Evolutionary conservation across 2,329 filamentous ascomycete genomes (phyloP).

Genomic region (Penicillium sp.): DNA sequence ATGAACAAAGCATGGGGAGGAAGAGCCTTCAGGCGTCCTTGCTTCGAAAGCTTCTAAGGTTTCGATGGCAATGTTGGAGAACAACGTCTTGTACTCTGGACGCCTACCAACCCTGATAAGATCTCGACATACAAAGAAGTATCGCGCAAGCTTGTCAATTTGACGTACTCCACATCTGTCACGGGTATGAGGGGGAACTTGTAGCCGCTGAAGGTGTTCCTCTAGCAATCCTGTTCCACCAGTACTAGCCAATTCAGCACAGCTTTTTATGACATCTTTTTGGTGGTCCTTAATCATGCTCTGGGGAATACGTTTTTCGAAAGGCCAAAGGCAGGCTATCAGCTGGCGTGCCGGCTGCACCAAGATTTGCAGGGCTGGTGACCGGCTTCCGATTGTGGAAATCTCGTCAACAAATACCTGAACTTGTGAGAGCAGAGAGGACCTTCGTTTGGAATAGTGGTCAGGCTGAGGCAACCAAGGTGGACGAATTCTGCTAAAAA

Average conservation of each 20-base stretch:
- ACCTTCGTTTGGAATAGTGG: not conserved
- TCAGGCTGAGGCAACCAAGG: not conserved
- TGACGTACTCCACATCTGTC: not conserved
- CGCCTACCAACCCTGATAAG: not conserved
- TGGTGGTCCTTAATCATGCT: not conserved
- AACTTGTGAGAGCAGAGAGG: not conserved
- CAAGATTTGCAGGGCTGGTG: not conserved
- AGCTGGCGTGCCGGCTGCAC: not conserved
- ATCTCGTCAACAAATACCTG: not conserved
- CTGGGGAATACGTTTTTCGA: not conserved
- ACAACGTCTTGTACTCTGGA: not conserved
- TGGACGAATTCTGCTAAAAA: not conserved
- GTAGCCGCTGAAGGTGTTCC: not conserved
- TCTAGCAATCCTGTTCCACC: not conserved
- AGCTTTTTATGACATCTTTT: not conserved
- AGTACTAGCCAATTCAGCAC: not conserved
- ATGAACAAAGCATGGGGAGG: not conserved
- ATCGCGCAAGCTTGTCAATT: not conserved
- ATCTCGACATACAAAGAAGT: not conserved
- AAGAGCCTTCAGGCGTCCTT: not conserved
- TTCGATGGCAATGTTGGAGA: not conserved
- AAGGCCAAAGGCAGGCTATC: not conserved
- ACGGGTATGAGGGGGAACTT: not conserved
- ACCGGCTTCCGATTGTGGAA: not conserved
- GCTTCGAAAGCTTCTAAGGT: not conserved